Evolutionary conservation across 768 basidiomycete species (phyloP).

Genomic region (Mycena filopes): DNA sequence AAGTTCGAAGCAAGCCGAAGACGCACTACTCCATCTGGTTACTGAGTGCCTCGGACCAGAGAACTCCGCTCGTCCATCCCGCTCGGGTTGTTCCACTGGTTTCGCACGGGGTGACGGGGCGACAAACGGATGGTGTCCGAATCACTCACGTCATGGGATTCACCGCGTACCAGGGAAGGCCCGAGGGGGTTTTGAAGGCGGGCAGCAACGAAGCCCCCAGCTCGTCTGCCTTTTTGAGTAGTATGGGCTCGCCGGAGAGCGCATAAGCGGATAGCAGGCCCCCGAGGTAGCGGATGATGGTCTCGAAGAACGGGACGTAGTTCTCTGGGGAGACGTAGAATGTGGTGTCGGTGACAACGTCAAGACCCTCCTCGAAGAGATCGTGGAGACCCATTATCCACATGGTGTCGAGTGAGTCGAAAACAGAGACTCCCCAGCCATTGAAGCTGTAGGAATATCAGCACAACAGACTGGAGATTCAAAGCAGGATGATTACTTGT

Average conservation of each 20-base stretch:
- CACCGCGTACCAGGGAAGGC: slow-evolving; percentile 76
- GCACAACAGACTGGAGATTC: background rate
- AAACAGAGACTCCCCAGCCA: slow-evolving; percentile 72
- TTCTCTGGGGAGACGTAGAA: slow-evolving; percentile 47
- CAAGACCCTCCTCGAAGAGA: slow-evolving; percentile 70
- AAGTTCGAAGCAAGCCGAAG: background rate
- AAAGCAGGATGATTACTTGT: slow-evolving; percentile 56
- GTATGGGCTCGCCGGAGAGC: slow-evolving; percentile 69
- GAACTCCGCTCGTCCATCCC: slow-evolving; percentile 44
- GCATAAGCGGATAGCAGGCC: slow-evolving; percentile 86
- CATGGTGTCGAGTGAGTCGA: slow-evolving; percentile 86
- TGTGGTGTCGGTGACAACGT: slow-evolving; percentile 57
- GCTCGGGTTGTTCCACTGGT: slow-evolving; percentile 51
- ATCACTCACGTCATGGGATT: slow-evolving; percentile 64
- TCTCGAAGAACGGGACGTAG: slow-evolving; percentile 76
- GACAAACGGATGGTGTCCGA: background rate
- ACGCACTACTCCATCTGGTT: slow-evolving; percentile 74
- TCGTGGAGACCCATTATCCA: slow-evolving; percentile 81
- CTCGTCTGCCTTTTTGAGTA: slow-evolving; percentile 77
- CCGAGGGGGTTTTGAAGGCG: slow-evolving; percentile 75
- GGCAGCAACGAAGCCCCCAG: slow-evolving; percentile 76
- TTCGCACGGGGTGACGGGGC: slow-evolving; percentile 11
- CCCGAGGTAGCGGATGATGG: slow-evolving; percentile 86
- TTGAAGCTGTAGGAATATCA: slow-evolving; percentile 47
- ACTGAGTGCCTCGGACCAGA: slow-evolving; percentile 58